Evolutionary conservation across 495 filamentous ascomycete genomes (phyloP).

Genomic region (Echria macrotheca): DNA sequence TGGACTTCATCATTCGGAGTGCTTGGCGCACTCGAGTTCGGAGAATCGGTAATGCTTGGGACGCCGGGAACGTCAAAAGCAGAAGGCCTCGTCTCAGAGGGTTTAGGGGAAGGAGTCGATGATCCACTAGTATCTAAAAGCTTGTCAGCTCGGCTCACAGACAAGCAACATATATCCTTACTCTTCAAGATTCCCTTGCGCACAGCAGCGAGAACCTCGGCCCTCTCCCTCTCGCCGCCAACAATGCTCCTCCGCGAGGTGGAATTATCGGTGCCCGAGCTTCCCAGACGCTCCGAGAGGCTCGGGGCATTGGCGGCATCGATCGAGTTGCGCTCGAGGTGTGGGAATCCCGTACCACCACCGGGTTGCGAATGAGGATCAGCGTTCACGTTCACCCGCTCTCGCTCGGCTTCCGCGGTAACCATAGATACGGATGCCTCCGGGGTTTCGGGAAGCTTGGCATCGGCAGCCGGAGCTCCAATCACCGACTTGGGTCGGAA

Average conservation of each 20-base stretch:
- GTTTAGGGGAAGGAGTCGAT: conserved; percentile 59
- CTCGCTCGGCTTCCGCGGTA: conserved; percentile 87
- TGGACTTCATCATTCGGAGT: conserved; percentile 71
- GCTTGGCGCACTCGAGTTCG: conserved; percentile 73
- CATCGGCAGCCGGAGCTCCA: conserved; percentile 66
- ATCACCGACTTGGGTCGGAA: conserved; percentile 92
- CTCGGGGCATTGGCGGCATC: conserved; percentile 45
- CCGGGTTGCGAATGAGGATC: conserved; percentile 63
- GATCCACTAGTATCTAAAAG: conserved; percentile 45
- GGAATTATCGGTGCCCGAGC: conserved; percentile 54
- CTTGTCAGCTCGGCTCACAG: not conserved
- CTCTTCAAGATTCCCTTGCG: conserved; percentile 94
- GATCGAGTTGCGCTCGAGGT: conserved; percentile 73
- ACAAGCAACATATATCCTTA: conserved; percentile 36
- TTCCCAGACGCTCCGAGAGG: conserved; percentile 45
- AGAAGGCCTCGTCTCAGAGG: conserved; percentile 45
- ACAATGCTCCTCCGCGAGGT: conserved; percentile 75
- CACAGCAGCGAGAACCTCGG: conserved; percentile 82
- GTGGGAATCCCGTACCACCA: conserved; percentile 81
- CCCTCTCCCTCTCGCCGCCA: conserved; percentile 83
- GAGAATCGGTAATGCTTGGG: conserved; percentile 65
- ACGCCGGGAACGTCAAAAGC: conserved; percentile 50
- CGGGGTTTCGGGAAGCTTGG: conserved; percentile 57
- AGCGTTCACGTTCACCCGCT: conserved; percentile 73
- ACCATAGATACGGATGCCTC: conserved; percentile 85